Conservation (phyloP, 257 asterid genomes). For the Perilla frutescens region DNA sequence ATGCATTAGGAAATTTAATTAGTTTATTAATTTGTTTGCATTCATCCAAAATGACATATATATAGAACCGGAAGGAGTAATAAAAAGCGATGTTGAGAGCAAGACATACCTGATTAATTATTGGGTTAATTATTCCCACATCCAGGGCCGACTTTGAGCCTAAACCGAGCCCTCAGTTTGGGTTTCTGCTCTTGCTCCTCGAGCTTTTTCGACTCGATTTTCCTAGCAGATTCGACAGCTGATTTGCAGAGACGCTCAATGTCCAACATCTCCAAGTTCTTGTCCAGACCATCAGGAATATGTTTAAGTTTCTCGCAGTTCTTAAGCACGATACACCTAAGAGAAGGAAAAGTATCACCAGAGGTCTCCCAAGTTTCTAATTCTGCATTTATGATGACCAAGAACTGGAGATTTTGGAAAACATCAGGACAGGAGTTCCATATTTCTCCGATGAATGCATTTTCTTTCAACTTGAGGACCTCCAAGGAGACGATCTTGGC, state of each 20-base stretch:
- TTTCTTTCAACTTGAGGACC: conserved; percentile 55
- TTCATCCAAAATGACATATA: too few relatives aligned
- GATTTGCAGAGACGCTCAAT: conserved; percentile 24
- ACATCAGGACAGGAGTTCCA: conserved; percentile 37
- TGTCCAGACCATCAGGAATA: conserved; percentile 39
- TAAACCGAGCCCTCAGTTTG: conserved; percentile 23
- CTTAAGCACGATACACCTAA: conserved; percentile 39
- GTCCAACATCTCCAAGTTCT: conserved; percentile 38
- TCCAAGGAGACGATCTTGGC: conserved; percentile 39
- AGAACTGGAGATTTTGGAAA: conserved; percentile 37
- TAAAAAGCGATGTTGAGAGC: too few relatives aligned
- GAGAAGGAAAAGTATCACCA: conserved; percentile 37
- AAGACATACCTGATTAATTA: too few relatives aligned
- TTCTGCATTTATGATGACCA: conserved; percentile 42
- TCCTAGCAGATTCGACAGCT: conserved; percentile 35
- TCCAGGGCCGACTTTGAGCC: conserved; percentile 30
- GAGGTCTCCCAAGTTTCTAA: conserved; percentile 45
- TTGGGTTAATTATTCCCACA: too few relatives aligned
- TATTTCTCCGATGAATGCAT: conserved; percentile 42
- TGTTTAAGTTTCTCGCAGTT: conserved; percentile 37
- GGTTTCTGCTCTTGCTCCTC: not conserved
- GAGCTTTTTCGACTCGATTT: conserved; percentile 3
- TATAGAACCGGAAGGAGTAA: too few relatives aligned
- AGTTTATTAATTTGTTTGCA: too few relatives aligned
- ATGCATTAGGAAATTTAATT: too few relatives aligned